These are phyloP conservation scores for Ceraceosorus guamensis DNA, from an alignment of 1,284 basidiomycete species.

Conservation along the genomic window DNA sequence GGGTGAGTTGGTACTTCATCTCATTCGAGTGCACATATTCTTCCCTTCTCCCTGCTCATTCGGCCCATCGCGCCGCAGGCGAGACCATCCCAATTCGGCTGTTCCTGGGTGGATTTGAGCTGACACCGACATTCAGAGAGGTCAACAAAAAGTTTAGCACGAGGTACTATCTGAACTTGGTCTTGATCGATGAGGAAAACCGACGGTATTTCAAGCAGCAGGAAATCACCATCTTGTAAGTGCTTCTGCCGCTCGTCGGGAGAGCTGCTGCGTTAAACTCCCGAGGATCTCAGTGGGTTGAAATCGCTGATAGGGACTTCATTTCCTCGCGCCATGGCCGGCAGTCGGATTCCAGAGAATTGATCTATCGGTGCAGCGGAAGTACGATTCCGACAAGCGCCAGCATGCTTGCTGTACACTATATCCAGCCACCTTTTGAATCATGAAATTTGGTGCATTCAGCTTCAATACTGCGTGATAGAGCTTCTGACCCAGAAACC, in stretches of 20 bases:
- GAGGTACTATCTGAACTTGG: constrained; percentile 84
- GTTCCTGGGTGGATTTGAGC: constrained; percentile 94
- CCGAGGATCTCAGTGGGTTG: too few relatives aligned
- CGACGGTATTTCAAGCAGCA: constrained; percentile 75
- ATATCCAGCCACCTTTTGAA: too few relatives aligned
- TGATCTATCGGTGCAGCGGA: too few relatives aligned
- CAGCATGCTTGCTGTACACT: too few relatives aligned
- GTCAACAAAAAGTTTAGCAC: constrained; percentile 99
- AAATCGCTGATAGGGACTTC: too few relatives aligned
- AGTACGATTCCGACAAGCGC: too few relatives aligned
- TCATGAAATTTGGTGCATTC: too few relatives aligned
- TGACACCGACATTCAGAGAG: constrained; percentile 96
- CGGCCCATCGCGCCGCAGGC: constrained; percentile 53
- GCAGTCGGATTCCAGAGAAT: too few relatives aligned
- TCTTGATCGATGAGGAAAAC: constrained; percentile 96
- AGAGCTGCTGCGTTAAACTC: too few relatives aligned
- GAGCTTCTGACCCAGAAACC: too few relatives aligned
- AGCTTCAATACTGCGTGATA: too few relatives aligned
- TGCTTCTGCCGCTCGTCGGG: background rate
- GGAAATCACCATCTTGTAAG: constrained; percentile 45
- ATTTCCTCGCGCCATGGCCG: too few relatives aligned
- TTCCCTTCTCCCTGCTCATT: background rate
- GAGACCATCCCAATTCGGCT: constrained; percentile 97
- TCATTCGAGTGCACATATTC: background rate
- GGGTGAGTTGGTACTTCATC: constrained; percentile 53